Conservation (phyloP, 768 basidiomycete species). For the Pisolithus marmoratus region DNA sequence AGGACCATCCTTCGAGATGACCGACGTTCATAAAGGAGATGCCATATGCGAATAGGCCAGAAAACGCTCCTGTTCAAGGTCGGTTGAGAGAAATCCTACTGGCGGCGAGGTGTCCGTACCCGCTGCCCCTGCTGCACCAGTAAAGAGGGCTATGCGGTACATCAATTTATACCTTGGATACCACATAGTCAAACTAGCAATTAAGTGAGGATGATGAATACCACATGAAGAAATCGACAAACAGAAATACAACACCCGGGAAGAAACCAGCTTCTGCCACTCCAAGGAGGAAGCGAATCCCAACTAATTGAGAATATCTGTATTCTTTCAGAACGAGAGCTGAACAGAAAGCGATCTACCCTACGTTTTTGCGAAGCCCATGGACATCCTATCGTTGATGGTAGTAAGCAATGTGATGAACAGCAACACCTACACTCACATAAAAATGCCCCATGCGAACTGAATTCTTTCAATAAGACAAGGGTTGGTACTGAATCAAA, state of each 20-base stretch:
- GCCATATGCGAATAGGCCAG: no score
- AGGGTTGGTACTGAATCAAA: not conserved
- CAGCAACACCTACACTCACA: conserved; percentile 30
- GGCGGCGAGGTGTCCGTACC: no score
- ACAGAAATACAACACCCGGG: conserved; percentile 74
- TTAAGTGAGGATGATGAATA: not conserved
- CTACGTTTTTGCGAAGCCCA: conserved; percentile 62
- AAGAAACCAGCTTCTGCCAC: no score
- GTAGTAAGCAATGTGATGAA: not conserved
- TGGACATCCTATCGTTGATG: conserved; percentile 39
- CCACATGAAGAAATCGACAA: conserved; percentile 8
- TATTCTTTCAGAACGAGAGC: not conserved
- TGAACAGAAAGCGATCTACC: conserved; percentile 3
- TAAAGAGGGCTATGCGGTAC: conserved; percentile 53
- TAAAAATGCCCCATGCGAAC: conserved; percentile 58
- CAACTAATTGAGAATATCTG: conserved; percentile 57
- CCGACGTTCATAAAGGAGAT: no score
- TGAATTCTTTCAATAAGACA: conserved; percentile 15
- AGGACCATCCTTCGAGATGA: no score
- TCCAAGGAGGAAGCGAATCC: conserved; percentile 43
- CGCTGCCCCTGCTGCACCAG: no score
- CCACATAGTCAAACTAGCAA: conserved; percentile 48
- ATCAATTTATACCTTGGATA: conserved; percentile 54
- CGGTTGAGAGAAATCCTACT: no score
- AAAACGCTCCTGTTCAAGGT: no score